phyloP scores from a whole-genome alignment of 176 grass and related monocot species.

The Triticum dicoccoides region DNA sequence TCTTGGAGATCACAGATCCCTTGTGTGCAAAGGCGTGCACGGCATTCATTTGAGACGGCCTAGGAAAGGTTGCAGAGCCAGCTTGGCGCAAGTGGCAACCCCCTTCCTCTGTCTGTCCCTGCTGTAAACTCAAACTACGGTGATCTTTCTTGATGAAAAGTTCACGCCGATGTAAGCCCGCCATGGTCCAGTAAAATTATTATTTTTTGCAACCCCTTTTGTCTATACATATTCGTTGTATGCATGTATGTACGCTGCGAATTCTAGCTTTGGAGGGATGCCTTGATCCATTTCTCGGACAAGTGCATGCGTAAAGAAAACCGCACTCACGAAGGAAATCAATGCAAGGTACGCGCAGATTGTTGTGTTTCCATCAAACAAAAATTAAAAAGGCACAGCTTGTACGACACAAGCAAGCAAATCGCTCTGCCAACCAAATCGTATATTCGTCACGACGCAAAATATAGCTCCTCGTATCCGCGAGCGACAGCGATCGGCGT shows the following conservation, averaged over 20 bases:
- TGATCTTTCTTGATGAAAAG: no score
- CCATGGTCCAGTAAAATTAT: no score
- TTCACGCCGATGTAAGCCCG: no score
- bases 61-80: not conserved
- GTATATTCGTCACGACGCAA: not conserved
- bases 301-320: not conserved
- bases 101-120: no score
- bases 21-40: not conserved
- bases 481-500: not conserved
- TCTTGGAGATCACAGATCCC: not conserved
- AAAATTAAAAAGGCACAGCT: not conserved
- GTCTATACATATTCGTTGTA: no score
- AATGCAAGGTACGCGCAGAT: not conserved
- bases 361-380: not conserved
- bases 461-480: not conserved
- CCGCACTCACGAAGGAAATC: not conserved
- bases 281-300: not conserved
- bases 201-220: no score
- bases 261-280: not conserved
- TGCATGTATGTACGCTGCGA: not conserved
- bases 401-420: not conserved
- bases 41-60: not conserved
- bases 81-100: not conserved
- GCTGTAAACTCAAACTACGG: no score
- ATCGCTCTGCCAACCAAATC: slow-evolving; percentile 8